Base-by-base conservation (phyloP, 768 basidiomycete species). In the Leccinum fibrillosum region DNA sequence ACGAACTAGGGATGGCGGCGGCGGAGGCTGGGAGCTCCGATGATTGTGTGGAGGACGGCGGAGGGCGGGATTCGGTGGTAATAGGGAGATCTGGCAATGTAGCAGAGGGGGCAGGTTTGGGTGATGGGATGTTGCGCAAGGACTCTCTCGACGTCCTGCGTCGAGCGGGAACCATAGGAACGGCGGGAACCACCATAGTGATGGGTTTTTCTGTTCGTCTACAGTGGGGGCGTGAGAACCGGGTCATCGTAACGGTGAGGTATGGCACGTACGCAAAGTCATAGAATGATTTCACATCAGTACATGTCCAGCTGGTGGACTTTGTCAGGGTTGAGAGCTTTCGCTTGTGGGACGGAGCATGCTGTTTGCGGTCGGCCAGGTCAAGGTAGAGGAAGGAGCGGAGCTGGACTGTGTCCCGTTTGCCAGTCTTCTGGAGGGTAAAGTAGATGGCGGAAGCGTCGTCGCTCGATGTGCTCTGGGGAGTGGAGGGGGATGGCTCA, bases 351-450 rank as follows among this genome's bases (percentile, higher is more conserved):
- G 75, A 75, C 48, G 77, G 77, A 3, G 77, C 72, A 39, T 76
- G 72, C 55, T 74, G 67, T 4, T 76, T 74, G 25, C 77, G 75
- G 68, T 85, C 83, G 39, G 86, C 86, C 4, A 86, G 78, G 69
- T 89, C 87, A 55, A 89, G 80, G 35, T 83, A 88, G 52, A 89
- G 80, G 69, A 88, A 88, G 3, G 87, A 88, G 44, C 82, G 79
- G 60, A 70, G 74, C 59, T 79, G 73, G 48, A 64, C 56, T 3
- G 69, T 59, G 65, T 79, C 76, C 32, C 78, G 75, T 53, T 72
- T 74, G 39, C 10, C 42, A 44, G 63, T 58, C 15, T 77, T 72
- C 62, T 77, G 76, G 45, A 81, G 66, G 1, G 81, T 80, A 57
- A 81, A 77, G 66, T 82, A 82, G 65, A 82, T 76, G 11, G 78